Percentiles rank a stretch among this genome's conserved stretches.
Evolutionary conservation across 176 grass and related monocot species (phyloP).

Genomic region (Areca catechu): DNA sequence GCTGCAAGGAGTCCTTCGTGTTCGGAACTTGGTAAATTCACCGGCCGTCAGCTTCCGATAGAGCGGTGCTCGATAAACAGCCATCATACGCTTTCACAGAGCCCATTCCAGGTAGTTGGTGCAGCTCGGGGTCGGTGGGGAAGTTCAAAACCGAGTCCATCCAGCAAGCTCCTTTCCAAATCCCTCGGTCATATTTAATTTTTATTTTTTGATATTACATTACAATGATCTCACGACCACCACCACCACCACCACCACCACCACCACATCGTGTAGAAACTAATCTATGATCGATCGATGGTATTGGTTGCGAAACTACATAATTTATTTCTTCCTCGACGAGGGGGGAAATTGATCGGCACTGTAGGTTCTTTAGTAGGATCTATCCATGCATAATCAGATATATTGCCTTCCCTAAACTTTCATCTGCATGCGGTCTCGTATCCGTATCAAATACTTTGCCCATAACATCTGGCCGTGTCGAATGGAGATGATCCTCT

Average conservation of each 20-base stretch:
- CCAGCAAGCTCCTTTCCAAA: constrained; percentile 14
- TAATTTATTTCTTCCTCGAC: constrained; percentile 8
- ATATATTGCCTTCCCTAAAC: background rate
- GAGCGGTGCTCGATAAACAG: constrained; percentile 15
- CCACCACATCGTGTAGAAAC: no score
- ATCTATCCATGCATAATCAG: constrained; percentile 9
- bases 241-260: no score
- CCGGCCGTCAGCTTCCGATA: constrained; percentile 2
- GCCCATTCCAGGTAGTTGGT: constrained; percentile 24
- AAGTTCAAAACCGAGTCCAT: constrained; percentile 13
- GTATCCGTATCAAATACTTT: constrained; percentile 3
- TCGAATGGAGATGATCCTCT: constrained; percentile 11
- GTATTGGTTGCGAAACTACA: constrained; percentile 1
- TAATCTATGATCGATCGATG: background rate
- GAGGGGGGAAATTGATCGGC: background rate
- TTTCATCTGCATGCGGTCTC: no score
- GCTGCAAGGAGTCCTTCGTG: constrained; percentile 14
- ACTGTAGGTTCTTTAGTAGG: constrained; percentile 9
- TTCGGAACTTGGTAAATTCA: background rate
- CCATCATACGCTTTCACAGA: constrained; percentile 28
- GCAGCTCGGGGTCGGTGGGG: constrained; percentile 23
- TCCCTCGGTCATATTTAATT: constrained; percentile 19
- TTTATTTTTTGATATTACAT: constrained; percentile 13
- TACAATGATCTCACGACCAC: constrained; percentile 19
- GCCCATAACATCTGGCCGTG: constrained; percentile 23